phyloP scores from a whole-genome alignment of 306 rosid genomes.

The Lathyrus oleraceus region DNA sequence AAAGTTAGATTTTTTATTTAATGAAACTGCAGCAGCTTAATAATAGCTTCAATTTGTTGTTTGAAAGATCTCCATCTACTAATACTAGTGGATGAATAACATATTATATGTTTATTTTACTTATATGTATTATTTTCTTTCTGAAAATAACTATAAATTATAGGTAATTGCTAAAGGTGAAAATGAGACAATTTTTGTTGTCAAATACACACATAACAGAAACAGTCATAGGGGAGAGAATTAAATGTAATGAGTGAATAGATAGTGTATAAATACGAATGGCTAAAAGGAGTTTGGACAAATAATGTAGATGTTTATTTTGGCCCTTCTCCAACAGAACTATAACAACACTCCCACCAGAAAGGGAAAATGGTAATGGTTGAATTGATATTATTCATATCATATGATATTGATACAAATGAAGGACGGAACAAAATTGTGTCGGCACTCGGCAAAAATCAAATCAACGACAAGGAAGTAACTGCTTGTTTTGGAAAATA shows the following conservation, averaged over 20 bases:
- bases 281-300: no score
- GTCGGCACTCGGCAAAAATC: not conserved
- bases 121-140: not conserved
- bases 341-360: constrained; percentile 2
- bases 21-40: constrained; percentile 6
- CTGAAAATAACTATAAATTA: constrained; percentile 31
- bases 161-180: constrained; percentile 99
- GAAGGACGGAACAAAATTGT: constrained; percentile 25
- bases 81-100: constrained; percentile 14
- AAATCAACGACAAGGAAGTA: no score
- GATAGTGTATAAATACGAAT: no score
- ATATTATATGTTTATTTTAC: not conserved
- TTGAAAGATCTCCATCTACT: constrained; percentile 24
- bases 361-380: not conserved
- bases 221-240: no score
- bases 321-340: not conserved
- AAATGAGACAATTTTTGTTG: not conserved
- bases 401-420: constrained; percentile 3
- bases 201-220: no score
- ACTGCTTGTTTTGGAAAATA: constrained; percentile 14
- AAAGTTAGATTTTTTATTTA: constrained; percentile 9
- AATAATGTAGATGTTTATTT: not conserved
- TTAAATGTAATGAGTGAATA: no score
- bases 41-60: constrained; percentile 20
- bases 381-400: not conserved